These are phyloP conservation scores for Musa beccarii DNA, from an alignment of 176 grass and related monocot species.

Conservation along the genomic window DNA sequence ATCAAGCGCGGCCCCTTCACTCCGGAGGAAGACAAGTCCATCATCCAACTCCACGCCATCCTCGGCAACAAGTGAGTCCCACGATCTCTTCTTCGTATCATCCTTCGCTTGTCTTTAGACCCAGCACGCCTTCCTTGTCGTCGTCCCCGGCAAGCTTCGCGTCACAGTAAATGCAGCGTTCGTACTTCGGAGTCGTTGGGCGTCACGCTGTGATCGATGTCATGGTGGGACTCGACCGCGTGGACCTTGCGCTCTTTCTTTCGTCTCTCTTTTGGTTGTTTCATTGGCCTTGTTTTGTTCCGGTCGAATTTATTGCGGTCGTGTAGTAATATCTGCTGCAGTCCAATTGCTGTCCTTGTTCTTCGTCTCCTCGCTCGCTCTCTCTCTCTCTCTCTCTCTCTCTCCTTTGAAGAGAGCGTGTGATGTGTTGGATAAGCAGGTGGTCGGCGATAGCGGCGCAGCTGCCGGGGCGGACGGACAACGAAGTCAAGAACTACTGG, in stretches of 20 bases:
- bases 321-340: not conserved
- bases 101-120: not conserved
- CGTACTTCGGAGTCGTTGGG: not conserved
- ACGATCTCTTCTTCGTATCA: constrained; percentile 1
- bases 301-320: not conserved
- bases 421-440: constrained; percentile 27
- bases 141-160: too few relatives aligned
- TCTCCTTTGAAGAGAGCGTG: not conserved
- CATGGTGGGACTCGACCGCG: not conserved
- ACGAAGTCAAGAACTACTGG: constrained; percentile 99
- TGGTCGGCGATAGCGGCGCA: constrained; percentile 95
- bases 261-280: too few relatives aligned
- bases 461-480: constrained; percentile 77
- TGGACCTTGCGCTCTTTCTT: not conserved
- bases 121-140: too few relatives aligned
- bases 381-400: not conserved
- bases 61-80: constrained; percentile 75
- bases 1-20: constrained; percentile 95
- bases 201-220: not conserved
- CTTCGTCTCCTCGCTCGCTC: not conserved
- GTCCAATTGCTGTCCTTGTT: constrained; percentile 9
- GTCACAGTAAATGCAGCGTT: not conserved
- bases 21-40: constrained; percentile 71
- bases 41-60: constrained; percentile 88
- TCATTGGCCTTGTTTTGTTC: not conserved